A percentile compares a stretch with the other conserved stretches of the same genome.
These are phyloP conservation scores for Aspergillus conjunctus DNA, from an alignment of 495 filamentous ascomycete genomes.

Conservation along the genomic window DNA sequence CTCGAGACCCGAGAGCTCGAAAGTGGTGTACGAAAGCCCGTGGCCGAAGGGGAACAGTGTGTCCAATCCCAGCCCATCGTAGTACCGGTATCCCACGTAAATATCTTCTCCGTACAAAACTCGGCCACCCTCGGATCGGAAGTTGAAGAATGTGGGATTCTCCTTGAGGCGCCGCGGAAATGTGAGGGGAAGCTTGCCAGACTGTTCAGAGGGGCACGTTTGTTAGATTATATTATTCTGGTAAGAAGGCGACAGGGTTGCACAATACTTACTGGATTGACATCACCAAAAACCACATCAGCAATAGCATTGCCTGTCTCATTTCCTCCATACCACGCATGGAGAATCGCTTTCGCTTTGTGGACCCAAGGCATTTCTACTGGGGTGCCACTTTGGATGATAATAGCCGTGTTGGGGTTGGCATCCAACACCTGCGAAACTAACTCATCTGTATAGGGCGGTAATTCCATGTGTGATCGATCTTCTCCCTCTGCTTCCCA, in stretches of 20 bases:
- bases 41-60: slow-evolving; percentile 79
- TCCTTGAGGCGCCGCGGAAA: slow-evolving; percentile 64
- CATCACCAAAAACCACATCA: slow-evolving; percentile 49
- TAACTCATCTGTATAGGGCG: slow-evolving; percentile 68
- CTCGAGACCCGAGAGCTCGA: slow-evolving; percentile 64
- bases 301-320: slow-evolving; percentile 61
- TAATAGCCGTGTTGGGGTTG: slow-evolving; percentile 71
- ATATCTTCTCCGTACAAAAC: slow-evolving; percentile 75
- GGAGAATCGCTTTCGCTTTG: slow-evolving; percentile 63
- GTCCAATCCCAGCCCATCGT: slow-evolving; percentile 61
- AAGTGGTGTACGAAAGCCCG: slow-evolving; percentile 78
- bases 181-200: slow-evolving; percentile 57
- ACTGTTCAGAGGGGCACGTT: slow-evolving; percentile 19
- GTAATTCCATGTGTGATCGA: slow-evolving; percentile 71
- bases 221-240: not conserved
- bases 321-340: slow-evolving; percentile 67
- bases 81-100: slow-evolving; percentile 79
- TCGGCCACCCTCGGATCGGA: slow-evolving; percentile 68
- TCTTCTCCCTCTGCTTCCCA: slow-evolving; percentile 88
- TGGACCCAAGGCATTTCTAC: slow-evolving; percentile 79
- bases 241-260: not conserved
- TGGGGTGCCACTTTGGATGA: slow-evolving; percentile 79
- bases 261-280: slow-evolving; percentile 47
- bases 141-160: slow-evolving; percentile 72
- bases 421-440: slow-evolving; percentile 64